These are phyloP conservation scores for Xylariaceae sp. DNA, from an alignment of 2,329 filamentous ascomycete genomes.

Conservation along the genomic window DNA sequence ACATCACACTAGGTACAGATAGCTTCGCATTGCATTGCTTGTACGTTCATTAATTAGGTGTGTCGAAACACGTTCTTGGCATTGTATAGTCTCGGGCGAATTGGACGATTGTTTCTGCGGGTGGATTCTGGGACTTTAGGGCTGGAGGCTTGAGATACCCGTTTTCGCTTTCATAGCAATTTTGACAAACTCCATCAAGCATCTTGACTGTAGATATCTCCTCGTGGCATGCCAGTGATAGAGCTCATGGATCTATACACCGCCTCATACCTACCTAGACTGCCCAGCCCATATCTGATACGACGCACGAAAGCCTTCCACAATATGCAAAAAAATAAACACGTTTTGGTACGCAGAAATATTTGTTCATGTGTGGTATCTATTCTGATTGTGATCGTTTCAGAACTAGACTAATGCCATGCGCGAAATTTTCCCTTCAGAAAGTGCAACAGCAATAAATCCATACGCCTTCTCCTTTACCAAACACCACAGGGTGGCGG, in stretches of 20 bases:
- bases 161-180: not conserved
- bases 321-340: not conserved
- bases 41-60: too few species aligned
- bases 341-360: not conserved
- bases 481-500: constrained; percentile 13
- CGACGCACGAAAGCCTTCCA: not conserved
- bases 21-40: too few species aligned
- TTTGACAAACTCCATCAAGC: too few species aligned
- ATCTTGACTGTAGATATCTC: too few species aligned
- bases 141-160: constrained; percentile 15
- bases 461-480: constrained; percentile 14
- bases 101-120: not conserved
- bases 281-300: not conserved
- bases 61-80: too few species aligned
- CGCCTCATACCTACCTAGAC: not conserved
- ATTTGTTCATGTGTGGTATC: constrained; percentile 12
- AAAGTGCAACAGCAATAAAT: constrained; percentile 13
- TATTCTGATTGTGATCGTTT: constrained; percentile 12
- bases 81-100: not conserved
- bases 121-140: not conserved
- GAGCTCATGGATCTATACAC: too few species aligned
- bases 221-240: too few species aligned
- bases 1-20: too few species aligned
- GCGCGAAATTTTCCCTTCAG: constrained; percentile 8
- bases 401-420: constrained; percentile 16